Conservation (phyloP, 345 rosid genomes). For the Eucalyptus pauciflora region DNA sequence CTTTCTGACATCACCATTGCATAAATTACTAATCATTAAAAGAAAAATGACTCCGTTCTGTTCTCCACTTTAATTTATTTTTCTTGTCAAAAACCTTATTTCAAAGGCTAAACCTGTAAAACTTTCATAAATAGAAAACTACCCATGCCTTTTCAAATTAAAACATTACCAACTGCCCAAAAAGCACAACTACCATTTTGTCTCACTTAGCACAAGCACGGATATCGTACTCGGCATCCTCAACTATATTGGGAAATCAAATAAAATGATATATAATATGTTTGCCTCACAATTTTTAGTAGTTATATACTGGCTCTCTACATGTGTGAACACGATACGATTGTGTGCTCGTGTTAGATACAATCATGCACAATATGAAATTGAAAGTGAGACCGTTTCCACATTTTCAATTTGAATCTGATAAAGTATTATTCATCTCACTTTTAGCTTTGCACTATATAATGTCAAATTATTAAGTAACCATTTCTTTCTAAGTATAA, state of each 20-base stretch:
- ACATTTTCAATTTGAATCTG: neutral
- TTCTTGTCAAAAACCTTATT: neutral
- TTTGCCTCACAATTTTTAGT: neutral
- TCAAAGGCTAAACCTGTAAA: neutral
- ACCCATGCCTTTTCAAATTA: neutral
- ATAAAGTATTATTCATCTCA: neutral
- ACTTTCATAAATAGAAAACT: neutral
- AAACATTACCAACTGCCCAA: neutral
- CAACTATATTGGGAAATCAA: no score
- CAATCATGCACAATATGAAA: neutral
- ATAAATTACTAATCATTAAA: neutral
- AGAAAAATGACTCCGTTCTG: neutral
- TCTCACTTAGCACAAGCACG: neutral
- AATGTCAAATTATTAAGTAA: neutral
- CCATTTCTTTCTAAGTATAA: neutral
- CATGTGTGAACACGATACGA: accelerated
- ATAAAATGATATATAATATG: no score
- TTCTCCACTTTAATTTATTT: neutral
- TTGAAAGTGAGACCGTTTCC: neutral
- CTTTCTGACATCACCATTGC: neutral
- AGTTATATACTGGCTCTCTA: neutral
- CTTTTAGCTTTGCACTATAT: neutral
- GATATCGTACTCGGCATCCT: neutral
- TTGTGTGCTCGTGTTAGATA: neutral
- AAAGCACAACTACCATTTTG: neutral